Evolutionary conservation across 1,284 basidiomycete genomes (phyloP).

Genomic region (Ceratobasidium sp.): DNA sequence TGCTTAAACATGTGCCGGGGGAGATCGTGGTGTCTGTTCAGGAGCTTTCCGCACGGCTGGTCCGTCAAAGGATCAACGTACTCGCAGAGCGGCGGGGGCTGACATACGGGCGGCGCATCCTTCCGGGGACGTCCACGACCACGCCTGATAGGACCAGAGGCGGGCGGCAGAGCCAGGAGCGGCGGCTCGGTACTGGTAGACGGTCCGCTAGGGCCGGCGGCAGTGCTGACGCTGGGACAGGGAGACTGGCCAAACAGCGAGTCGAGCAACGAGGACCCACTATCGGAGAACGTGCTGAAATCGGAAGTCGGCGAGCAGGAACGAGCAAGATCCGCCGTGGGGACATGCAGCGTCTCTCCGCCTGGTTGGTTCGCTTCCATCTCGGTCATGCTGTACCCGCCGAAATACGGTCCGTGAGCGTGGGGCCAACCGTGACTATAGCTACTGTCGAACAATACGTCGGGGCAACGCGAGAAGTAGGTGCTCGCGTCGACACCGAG

Average conservation of each 20-base stretch:
- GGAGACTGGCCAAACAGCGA: neutral
- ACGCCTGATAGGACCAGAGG: constrained; percentile 25
- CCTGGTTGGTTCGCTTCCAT: neutral
- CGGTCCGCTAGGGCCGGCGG: constrained; percentile 21
- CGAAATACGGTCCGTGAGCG: constrained; percentile 32
- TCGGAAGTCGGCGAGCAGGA: constrained; percentile 36
- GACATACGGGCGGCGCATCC: constrained; percentile 31
- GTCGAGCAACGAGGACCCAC: neutral
- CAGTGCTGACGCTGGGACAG: constrained; percentile 1
- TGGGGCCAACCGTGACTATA: constrained; percentile 21
- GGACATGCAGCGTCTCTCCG: neutral
- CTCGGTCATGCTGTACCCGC: constrained; percentile 26
- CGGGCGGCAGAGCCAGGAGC: neutral
- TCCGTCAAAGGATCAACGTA: constrained; percentile 28
- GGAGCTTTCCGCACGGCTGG: constrained; percentile 26
- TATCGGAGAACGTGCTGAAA: constrained; percentile 25
- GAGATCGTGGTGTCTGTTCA: constrained; percentile 38
- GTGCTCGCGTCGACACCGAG: neutral
- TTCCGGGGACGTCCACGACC: constrained; percentile 30
- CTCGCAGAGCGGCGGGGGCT: constrained; percentile 29
- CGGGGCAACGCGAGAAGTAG: neutral
- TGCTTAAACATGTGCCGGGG: constrained; percentile 40
- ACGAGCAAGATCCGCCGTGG: constrained; percentile 1
- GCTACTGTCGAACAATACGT: constrained; percentile 8
- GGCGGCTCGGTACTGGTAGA: neutral